These are phyloP conservation scores for Murraya paniculata DNA, from an alignment of 345 rosid species.

Conservation along the genomic window DNA sequence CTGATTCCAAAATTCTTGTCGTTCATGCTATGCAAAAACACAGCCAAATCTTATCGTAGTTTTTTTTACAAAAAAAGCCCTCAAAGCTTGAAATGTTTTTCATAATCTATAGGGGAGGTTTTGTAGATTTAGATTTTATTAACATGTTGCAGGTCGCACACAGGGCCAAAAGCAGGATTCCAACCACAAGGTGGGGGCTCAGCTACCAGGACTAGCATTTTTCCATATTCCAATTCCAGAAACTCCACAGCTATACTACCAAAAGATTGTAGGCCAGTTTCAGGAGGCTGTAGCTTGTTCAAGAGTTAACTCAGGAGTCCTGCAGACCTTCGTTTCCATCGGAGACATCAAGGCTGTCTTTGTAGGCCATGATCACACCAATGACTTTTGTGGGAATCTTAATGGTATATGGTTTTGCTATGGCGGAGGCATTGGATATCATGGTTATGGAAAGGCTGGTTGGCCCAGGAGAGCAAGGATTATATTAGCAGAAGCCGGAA, in stretches of 20 bases:
- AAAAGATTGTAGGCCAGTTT: conserved; percentile 56
- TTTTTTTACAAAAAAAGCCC: not conserved
- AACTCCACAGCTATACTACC: conserved; percentile 55
- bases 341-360: conserved; percentile 84
- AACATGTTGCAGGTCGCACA: conserved; percentile 35
- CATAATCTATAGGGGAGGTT: conserved; percentile 10
- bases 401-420: conserved; percentile 86
- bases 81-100: conserved; percentile 6
- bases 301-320: conserved; percentile 58
- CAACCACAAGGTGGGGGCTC: not conserved
- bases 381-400: conserved; percentile 82
- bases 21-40: not conserved
- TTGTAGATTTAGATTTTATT: conserved; percentile 34
- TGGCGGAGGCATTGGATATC: conserved; percentile 96
- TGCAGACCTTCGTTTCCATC: conserved; percentile 58
- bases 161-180: conserved; percentile 35
- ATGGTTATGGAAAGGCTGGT: conserved; percentile 71
- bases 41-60: not conserved
- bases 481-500: conserved; percentile 60
- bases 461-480: conserved; percentile 81
- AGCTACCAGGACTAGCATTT: conserved; percentile 46
- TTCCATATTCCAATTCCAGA: conserved; percentile 88
- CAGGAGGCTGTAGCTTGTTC: conserved; percentile 86
- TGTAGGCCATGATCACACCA: conserved; percentile 82
- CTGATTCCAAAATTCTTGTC: not conserved